Evolutionary conservation across 768 basidiomycete genomes (phyloP).

Genomic region (Mrakia gelida): DNA sequence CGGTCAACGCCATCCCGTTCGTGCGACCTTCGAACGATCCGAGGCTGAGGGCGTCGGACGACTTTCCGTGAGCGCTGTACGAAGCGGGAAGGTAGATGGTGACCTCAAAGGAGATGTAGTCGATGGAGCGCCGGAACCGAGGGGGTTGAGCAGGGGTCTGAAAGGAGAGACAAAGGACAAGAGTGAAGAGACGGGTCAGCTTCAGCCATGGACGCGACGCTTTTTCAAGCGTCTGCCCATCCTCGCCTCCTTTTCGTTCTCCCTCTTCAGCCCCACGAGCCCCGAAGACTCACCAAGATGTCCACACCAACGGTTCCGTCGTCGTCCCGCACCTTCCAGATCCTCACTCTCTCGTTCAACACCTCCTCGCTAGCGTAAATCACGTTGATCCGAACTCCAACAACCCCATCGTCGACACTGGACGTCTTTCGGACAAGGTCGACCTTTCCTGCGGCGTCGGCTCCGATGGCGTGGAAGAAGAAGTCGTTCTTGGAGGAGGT

Average conservation of each 20-base stretch:
- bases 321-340: not conserved
- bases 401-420: not conserved
- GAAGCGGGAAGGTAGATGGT: not conserved
- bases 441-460: not conserved
- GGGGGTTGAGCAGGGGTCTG: not conserved
- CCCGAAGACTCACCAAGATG: not conserved
- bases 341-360: not conserved
- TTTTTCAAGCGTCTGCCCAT: not conserved
- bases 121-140: not conserved
- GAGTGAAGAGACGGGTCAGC: not conserved
- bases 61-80: not conserved
- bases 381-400: not conserved
- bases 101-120: constrained; percentile 7
- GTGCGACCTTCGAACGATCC: not conserved
- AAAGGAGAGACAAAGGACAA: too few species aligned
- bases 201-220: too few species aligned
- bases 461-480: not conserved
- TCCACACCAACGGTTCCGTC: not conserved
- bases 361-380: not conserved
- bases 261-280: too few species aligned
- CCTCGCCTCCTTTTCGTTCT: not conserved
- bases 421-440: not conserved
- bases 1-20: not conserved
- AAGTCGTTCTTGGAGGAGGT: not conserved
- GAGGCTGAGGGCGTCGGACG: not conserved